Conservation (phyloP, 306 rosid genomes). For the Fragaria ananassa region DNA sequence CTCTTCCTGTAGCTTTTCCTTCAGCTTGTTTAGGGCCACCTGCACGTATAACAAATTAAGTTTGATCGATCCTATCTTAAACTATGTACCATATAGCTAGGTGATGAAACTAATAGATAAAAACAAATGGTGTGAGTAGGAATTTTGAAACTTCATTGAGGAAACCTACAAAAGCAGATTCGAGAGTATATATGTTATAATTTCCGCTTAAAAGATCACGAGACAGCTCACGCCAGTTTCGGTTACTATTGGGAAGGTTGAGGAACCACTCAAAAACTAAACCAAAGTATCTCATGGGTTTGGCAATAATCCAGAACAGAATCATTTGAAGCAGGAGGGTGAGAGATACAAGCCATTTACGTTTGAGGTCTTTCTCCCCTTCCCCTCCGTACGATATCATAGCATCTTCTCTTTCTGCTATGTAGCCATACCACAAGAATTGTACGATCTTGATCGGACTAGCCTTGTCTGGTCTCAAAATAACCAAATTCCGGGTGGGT, state of each 20-base stretch:
- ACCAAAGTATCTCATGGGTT: background rate
- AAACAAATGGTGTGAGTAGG: background rate
- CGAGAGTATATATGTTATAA: background rate
- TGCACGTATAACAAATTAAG: background rate
- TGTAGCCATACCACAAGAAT: background rate
- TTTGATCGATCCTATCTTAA: background rate
- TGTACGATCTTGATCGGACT: background rate
- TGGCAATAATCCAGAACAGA: background rate
- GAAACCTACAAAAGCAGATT: background rate
- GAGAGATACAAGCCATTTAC: background rate
- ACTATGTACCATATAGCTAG: background rate
- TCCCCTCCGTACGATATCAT: background rate
- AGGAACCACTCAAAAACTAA: background rate
- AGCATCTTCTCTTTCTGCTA: background rate
- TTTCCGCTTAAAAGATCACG: background rate
- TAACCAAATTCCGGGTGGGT: background rate
- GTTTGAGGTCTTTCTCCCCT: background rate
- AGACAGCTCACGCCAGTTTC: background rate
- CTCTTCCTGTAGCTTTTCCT: background rate
- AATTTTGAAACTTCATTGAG: background rate
- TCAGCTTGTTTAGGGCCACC: background rate
- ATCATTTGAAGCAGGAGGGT: slow-evolving; percentile 1
- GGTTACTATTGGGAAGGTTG: background rate
- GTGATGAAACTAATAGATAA: background rate
- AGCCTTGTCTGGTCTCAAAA: background rate